Percentiles rank a stretch among this genome's conserved stretches.
phyloP scores from a whole-genome alignment of 345 rosid genomes.

The Arabis hirsuta region DNA sequence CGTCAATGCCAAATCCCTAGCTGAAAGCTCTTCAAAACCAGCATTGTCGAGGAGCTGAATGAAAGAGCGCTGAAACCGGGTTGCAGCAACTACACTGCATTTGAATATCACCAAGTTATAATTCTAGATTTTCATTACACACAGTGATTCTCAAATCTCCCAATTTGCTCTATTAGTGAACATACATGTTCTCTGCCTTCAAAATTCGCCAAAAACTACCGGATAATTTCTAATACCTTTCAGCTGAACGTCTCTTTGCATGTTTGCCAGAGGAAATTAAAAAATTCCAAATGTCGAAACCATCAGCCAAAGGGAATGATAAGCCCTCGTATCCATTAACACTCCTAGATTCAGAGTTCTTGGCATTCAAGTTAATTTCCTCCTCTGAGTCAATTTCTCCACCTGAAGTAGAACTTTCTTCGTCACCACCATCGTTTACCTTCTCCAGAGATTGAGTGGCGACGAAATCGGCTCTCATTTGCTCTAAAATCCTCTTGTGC shows the following conservation, averaged over 20 bases:
- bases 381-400: slow-evolving; percentile 30
- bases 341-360: slow-evolving; percentile 32
- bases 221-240: slow-evolving; percentile 29
- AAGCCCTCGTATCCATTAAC: slow-evolving; percentile 37
- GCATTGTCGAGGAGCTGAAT: slow-evolving; percentile 87
- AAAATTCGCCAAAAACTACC: neutral
- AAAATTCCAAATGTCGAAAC: slow-evolving; percentile 57
- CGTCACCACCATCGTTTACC: slow-evolving; percentile 36
- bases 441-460: slow-evolving; percentile 48
- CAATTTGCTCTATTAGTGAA: neutral
- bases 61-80: slow-evolving; percentile 90
- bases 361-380: slow-evolving; percentile 12
- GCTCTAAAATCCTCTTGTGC: slow-evolving; percentile 77
- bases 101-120: neutral
- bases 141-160: neutral
- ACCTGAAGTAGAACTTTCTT: slow-evolving; percentile 26
- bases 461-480: slow-evolving; percentile 74
- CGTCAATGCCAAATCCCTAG: slow-evolving; percentile 79
- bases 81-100: slow-evolving; percentile 73
- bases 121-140: slow-evolving; percentile 4
- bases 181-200: neutral
- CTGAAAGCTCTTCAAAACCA: slow-evolving; percentile 91
- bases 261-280: slow-evolving; percentile 51
- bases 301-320: slow-evolving; percentile 49
- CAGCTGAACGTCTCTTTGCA: slow-evolving; percentile 46